phyloP scores from a whole-genome alignment of 306 rosid genomes.

The Cyclanthera cordifolia region DNA sequence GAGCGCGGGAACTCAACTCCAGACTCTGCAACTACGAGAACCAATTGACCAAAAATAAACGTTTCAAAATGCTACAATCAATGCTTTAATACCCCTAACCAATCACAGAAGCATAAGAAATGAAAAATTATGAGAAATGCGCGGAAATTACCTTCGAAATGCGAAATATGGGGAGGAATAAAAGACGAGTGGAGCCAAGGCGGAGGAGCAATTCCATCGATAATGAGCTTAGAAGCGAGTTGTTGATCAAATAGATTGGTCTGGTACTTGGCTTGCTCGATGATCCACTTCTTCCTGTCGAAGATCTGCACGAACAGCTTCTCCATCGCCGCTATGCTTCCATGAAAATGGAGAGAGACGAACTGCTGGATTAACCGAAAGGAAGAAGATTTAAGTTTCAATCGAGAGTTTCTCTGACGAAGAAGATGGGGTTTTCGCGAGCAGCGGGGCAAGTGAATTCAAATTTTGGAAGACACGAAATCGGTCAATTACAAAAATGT shows the following conservation, averaged over 20 bases:
- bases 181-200: constrained; percentile 46
- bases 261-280: constrained; percentile 63
- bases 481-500: too few species aligned
- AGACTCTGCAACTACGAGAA: constrained; percentile 28
- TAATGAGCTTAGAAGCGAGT: constrained; percentile 58
- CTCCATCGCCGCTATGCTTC: constrained; percentile 49
- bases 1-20: constrained; percentile 29
- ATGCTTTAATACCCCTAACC: background rate
- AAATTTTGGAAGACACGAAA: background rate
- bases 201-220: constrained; percentile 71
- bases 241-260: constrained; percentile 53
- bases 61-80: too few species aligned
- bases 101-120: background rate
- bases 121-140: background rate
- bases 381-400: too few species aligned
- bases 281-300: constrained; percentile 49
- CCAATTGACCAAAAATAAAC: background rate
- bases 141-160: constrained; percentile 29
- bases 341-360: constrained; percentile 10
- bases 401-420: too few species aligned
- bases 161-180: constrained; percentile 26
- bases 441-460: background rate
- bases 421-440: too few species aligned
- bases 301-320: constrained; percentile 61
- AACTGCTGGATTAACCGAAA: background rate